Evolutionary conservation across 345 rosid species (phyloP).

Genomic region (Sonneratia caseolaris): DNA sequence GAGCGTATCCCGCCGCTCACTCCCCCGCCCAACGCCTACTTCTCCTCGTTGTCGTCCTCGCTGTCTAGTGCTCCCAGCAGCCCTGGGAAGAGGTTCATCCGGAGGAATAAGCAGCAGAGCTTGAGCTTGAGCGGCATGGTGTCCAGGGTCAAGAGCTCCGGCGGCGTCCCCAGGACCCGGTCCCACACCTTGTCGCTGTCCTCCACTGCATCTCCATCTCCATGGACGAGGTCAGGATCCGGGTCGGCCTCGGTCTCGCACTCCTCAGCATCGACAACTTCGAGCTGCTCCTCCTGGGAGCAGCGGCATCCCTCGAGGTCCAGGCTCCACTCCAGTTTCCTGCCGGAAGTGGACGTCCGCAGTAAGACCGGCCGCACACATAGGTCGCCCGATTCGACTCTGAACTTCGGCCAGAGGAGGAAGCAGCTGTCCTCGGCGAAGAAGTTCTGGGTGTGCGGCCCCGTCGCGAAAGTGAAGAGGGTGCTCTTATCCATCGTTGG

Average conservation of each 20-base stretch:
- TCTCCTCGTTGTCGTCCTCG: neutral
- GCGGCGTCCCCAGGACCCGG: neutral
- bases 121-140: conserved; percentile 3
- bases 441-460: too few relatives aligned
- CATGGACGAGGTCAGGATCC: neutral
- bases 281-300: neutral
- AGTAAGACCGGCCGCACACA: neutral
- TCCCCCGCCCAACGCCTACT: neutral
- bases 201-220: neutral
- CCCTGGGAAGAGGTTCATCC: neutral
- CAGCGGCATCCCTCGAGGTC: conserved; percentile 7
- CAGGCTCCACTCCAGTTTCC: neutral
- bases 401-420: conserved; percentile 19
- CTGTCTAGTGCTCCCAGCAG: neutral
- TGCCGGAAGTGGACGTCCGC: neutral
- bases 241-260: neutral
- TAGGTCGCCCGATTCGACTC: conserved; percentile 23
- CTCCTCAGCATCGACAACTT: neutral
- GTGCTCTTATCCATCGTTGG: too few relatives aligned
- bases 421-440: neutral
- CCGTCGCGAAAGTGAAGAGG: too few relatives aligned
- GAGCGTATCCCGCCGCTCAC: conserved; percentile 17
- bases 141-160: neutral
- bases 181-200: neutral
- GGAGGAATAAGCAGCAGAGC: conserved; percentile 1